A percentile compares a stretch with the other conserved stretches of the same genome.
These are phyloP conservation scores for Cyamopsis tetragonoloba DNA, from an alignment of 306 rosid species.

Conservation along the genomic window DNA sequence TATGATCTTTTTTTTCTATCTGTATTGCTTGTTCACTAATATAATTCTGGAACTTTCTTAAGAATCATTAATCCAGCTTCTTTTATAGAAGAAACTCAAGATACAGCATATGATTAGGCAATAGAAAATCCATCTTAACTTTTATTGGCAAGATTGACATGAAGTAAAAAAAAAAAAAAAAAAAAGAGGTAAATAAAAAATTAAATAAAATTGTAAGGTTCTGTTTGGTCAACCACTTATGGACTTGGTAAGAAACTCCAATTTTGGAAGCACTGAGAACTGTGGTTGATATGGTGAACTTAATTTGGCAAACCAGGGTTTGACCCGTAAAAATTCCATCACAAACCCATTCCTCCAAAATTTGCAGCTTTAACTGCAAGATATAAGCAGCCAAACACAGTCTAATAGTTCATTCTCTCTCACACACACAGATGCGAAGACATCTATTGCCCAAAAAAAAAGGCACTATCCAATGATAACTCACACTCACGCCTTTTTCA, in stretches of 20 bases:
- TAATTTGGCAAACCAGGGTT: constrained; percentile 19
- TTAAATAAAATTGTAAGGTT: neutral
- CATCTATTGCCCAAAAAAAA: constrained; percentile 26
- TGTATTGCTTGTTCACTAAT: constrained; percentile 1
- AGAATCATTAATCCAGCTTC: constrained; percentile 18
- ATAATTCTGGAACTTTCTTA: neutral
- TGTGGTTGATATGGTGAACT: constrained; percentile 12
- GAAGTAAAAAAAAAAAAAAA: neutral
- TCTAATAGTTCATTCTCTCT: constrained; percentile 23
- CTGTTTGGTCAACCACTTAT: constrained; percentile 31
- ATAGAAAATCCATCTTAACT: constrained; percentile 5
- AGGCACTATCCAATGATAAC: constrained; percentile 14
- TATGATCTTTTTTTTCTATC: neutral
- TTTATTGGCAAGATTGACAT: neutral
- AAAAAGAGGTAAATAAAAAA: too few relatives aligned
- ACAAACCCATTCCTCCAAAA: constrained; percentile 15
- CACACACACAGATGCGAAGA: constrained; percentile 15
- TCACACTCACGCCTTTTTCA: neutral
- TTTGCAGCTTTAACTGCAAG: constrained; percentile 15
- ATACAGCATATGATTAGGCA: constrained; percentile 16
- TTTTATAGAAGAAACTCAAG: constrained; percentile 23
- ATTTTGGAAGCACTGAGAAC: constrained; percentile 23
- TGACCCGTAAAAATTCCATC: neutral
- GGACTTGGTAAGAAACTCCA: constrained; percentile 24
- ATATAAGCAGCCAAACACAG: constrained; percentile 27